Percentiles rank a stretch among this genome's conserved stretches.
Evolutionary conservation across 371 early-diverging fungal genomes (phyloP).

Genomic region (Mucor irregularis): DNA sequence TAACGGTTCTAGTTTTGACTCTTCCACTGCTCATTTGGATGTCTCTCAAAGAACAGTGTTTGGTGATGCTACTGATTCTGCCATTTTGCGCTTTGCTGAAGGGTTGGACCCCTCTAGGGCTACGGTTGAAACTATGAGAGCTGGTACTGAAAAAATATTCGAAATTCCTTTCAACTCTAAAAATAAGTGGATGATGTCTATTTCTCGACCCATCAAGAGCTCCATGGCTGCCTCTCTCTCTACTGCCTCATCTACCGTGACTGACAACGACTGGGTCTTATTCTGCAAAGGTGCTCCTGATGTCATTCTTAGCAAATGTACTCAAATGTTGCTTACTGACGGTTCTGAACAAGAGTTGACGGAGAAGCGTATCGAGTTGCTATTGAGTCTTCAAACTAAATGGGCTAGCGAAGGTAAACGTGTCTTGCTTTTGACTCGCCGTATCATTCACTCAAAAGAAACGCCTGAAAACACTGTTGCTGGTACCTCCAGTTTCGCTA

Average conservation of each 20-base stretch:
- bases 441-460: conserved; percentile 29
- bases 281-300: conserved; percentile 84
- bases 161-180: conserved; percentile 73
- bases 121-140: conserved; percentile 20
- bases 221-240: conserved; percentile 31
- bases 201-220: conserved; percentile 27
- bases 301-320: conserved; percentile 57
- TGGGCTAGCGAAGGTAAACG: conserved; percentile 71
- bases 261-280: conserved; percentile 34
- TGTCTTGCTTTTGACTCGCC: conserved; percentile 60
- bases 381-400: conserved; percentile 47
- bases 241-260: conserved; percentile 7
- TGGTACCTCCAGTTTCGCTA: conserved; percentile 28
- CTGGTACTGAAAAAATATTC: conserved; percentile 41
- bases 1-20: conserved; percentile 65
- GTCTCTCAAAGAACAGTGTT: conserved; percentile 54
- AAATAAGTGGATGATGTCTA: conserved; percentile 71
- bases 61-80: conserved; percentile 82
- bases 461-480: conserved; percentile 15
- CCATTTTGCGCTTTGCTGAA: conserved; percentile 64
- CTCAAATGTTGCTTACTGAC: conserved; percentile 38
- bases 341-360: conserved; percentile 47
- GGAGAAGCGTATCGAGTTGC: conserved; percentile 28
- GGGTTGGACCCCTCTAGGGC: conserved; percentile 21
- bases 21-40: conserved; percentile 39